A percentile compares a stretch with the other conserved stretches of the same genome.
Evolutionary conservation across 306 rosid species (phyloP).

Genomic region (Quercus alba): DNA sequence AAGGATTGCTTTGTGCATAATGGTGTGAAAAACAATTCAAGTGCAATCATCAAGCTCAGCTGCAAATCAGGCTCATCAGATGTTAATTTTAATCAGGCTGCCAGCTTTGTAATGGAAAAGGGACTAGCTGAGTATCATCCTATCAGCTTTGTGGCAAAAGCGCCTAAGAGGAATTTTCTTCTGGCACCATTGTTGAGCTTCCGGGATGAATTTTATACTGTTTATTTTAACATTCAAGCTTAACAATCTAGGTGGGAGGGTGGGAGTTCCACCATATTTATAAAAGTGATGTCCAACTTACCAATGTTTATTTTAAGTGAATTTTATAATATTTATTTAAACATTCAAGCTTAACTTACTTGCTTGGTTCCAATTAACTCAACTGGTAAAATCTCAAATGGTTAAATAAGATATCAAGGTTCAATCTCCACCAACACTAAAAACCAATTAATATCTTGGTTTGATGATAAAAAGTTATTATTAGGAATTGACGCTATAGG

Average conservation of each 20-base stretch:
- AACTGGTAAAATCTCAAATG: accelerated
- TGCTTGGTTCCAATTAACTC: no score
- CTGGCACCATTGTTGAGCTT: slow-evolving; percentile 66
- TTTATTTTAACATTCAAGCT: slow-evolving; percentile 59
- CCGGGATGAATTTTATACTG: slow-evolving; percentile 67
- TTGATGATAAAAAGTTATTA: no score
- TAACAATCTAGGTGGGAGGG: slow-evolving; percentile 3
- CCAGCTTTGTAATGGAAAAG: slow-evolving; percentile 48
- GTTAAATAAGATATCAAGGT: accelerated
- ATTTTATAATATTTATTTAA: no score
- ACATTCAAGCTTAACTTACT: no score
- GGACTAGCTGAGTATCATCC: slow-evolving; percentile 67
- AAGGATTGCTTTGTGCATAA: slow-evolving; percentile 57
- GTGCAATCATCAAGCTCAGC: slow-evolving; percentile 44
- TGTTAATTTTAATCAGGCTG: slow-evolving; percentile 40
- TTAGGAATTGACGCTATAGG: accelerated
- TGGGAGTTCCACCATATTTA: not conserved
- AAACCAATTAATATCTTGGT: no score
- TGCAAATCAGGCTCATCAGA: slow-evolving; percentile 32
- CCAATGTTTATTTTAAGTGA: no score
- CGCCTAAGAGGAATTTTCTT: slow-evolving; percentile 53
- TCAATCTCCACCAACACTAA: no score
- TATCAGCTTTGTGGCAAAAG: slow-evolving; percentile 73
- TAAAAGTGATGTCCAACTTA: no score
- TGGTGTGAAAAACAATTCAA: slow-evolving; percentile 10